Evolutionary conservation across 2,329 filamentous ascomycete species (phyloP).

Genomic region (Myriosclerotinia curreyana): DNA sequence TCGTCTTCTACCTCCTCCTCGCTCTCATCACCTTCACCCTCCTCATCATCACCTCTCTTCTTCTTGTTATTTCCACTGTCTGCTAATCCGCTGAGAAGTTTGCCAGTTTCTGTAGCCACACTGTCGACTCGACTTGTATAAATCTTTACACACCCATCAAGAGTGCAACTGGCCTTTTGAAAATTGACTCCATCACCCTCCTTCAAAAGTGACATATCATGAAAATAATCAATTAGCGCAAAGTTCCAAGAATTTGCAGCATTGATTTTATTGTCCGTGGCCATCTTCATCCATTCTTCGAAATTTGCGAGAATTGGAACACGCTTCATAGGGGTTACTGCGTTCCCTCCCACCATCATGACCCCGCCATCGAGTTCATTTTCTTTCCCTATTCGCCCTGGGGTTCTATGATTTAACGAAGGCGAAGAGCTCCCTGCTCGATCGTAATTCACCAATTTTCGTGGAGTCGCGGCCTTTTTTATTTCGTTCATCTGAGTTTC

Average conservation of each 20-base stretch:
- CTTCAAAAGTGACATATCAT: constrained; percentile 96
- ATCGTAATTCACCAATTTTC: constrained; percentile 59
- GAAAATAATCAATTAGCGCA: constrained; percentile 98
- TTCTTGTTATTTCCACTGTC: constrained; percentile 76
- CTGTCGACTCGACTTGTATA: constrained; percentile 98
- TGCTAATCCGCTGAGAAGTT: constrained; percentile 86
- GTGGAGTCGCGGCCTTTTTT: constrained; percentile 74
- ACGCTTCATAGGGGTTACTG: constrained; percentile 92
- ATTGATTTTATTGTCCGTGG: constrained; percentile 99
- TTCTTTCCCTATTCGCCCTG: constrained; percentile 43
- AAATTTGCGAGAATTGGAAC: constrained; percentile 96
- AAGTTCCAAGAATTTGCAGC: constrained; percentile 99
- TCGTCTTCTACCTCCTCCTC: constrained; percentile 61
- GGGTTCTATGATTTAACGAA: constrained; percentile 56
- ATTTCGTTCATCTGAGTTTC: constrained; percentile 91
- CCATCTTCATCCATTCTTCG: constrained; percentile 99
- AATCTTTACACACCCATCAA: constrained; percentile 98
- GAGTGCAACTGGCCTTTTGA: constrained; percentile 94
- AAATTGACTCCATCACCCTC: constrained; percentile 98
- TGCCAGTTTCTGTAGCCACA: constrained; percentile 94
- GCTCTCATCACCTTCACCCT: constrained; percentile 59
- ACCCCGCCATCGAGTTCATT: constrained; percentile 54
- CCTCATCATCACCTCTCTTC: constrained; percentile 65
- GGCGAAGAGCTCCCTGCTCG: constrained; percentile 57
- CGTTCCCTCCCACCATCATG: constrained; percentile 66